These are phyloP conservation scores for Centella asiatica DNA, from an alignment of 129 eudicot genomes.

Conservation along the genomic window DNA sequence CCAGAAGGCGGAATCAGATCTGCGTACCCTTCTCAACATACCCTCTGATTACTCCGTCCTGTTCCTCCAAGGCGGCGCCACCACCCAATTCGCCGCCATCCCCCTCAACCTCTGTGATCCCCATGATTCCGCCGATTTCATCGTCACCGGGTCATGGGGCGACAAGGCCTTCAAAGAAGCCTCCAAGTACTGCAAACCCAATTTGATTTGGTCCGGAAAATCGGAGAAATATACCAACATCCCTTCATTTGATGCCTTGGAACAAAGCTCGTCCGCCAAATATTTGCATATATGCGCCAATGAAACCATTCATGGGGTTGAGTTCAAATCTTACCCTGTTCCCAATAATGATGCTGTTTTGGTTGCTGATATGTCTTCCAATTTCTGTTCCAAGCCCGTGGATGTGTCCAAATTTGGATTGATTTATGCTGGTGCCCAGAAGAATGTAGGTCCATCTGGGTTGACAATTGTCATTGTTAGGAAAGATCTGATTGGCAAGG, in stretches of 20 bases:
- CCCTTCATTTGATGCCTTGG: constrained; percentile 42
- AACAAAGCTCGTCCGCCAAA: constrained; percentile 48
- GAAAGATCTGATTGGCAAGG: constrained; percentile 80
- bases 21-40: constrained; percentile 52
- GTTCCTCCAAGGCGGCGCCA: constrained; percentile 97
- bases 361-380: constrained; percentile 95
- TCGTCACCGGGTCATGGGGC: constrained; percentile 97
- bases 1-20: constrained; percentile 80
- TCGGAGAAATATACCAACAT: constrained; percentile 64
- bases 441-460: constrained; percentile 91
- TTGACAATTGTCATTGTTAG: constrained; percentile 73
- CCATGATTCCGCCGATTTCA: constrained; percentile 58
- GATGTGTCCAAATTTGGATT: constrained; percentile 76
- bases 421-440: constrained; percentile 98
- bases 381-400: constrained; percentile 87
- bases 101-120: constrained; percentile 70
- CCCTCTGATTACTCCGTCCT: constrained; percentile 60
- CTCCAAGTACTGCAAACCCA: constrained; percentile 53
- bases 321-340: constrained; percentile 65
- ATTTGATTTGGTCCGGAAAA: constrained; percentile 74
- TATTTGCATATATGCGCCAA: constrained; percentile 94
- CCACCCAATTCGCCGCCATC: constrained; percentile 80
- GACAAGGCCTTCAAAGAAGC: constrained; percentile 94
- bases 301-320: constrained; percentile 97
- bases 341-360: constrained; percentile 37